Conservation (phyloP, 108 stramenopile genomes). For the Parietichytrium sp. region DNA sequence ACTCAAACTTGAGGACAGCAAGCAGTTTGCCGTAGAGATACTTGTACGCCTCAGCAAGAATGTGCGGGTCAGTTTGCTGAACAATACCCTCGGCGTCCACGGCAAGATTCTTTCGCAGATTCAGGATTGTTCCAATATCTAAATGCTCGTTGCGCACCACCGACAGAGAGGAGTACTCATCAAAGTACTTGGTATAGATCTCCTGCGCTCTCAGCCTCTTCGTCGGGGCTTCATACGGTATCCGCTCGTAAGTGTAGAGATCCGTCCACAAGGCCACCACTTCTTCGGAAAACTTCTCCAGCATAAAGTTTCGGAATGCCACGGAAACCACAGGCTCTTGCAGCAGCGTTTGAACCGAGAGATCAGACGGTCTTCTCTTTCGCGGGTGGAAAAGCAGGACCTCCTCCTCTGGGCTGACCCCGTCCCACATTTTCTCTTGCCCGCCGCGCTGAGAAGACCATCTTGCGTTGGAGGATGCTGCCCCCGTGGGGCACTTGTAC, state of each 20-base stretch:
- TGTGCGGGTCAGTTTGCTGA: neutral
- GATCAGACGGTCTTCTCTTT: constrained; percentile 4
- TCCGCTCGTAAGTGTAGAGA: constrained; percentile 13
- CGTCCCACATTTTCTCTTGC: neutral
- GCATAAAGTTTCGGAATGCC: constrained; percentile 26
- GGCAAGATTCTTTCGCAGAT: neutral
- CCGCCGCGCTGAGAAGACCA: neutral
- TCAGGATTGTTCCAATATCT: neutral
- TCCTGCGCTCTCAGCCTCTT: neutral
- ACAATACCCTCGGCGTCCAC: neutral
- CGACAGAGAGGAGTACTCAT: neutral
- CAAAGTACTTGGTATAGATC: constrained; percentile 22
- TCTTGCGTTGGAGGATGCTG: neutral
- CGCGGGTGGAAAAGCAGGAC: neutral
- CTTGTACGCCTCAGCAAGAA: neutral
- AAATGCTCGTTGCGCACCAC: neutral
- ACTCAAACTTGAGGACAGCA: constrained; percentile 18
- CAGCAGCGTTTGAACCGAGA: constrained; percentile 17
- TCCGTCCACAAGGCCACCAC: constrained; percentile 6
- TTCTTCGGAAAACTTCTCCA: neutral
- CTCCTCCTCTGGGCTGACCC: constrained; percentile 5
- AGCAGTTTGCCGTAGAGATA: neutral
- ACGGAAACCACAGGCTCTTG: constrained; percentile 14
- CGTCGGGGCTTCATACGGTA: neutral
- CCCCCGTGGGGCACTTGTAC: neutral